phyloP scores from a whole-genome alignment of 208 protist species.

The Trypanosoma boissoni region DNA sequence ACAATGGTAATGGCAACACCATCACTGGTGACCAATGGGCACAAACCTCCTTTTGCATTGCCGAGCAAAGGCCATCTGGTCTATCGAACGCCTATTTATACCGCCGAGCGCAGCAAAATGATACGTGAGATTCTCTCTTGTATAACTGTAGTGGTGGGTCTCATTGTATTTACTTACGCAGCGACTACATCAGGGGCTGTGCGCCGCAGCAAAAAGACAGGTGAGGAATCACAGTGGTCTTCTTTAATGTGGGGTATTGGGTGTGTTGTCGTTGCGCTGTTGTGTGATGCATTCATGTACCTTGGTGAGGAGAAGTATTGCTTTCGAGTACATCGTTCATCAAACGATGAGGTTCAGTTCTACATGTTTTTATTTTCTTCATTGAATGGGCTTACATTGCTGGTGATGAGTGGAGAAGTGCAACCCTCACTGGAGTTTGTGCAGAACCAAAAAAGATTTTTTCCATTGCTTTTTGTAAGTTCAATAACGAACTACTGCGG shows the following conservation, averaged over 20 bases:
- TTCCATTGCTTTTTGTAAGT: slow-evolving; percentile 24
- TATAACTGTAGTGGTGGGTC: slow-evolving; percentile 30
- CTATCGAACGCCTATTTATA: background rate
- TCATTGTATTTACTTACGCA: slow-evolving; percentile 46
- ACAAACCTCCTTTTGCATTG: too few species aligned
- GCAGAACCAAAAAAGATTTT: background rate
- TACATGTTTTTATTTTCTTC: slow-evolving; percentile 20
- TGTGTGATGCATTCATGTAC: slow-evolving; percentile 49
- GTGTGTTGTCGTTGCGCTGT: slow-evolving; percentile 32
- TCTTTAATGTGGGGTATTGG: slow-evolving; percentile 28
- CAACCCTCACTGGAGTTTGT: slow-evolving; percentile 1
- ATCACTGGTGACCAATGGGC: too few species aligned
- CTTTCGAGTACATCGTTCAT: slow-evolving; percentile 26
- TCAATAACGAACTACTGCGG: slow-evolving; percentile 33
- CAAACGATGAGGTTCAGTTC: slow-evolving; percentile 26
- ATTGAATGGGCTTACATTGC: slow-evolving; percentile 13
- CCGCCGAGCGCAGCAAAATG: background rate
- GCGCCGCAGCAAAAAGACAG: background rate
- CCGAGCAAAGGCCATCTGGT: background rate
- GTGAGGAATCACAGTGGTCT: background rate
- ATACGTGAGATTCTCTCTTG: slow-evolving; percentile 35
- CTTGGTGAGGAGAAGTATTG: slow-evolving; percentile 52
- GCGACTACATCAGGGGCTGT: background rate
- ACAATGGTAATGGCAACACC: too few species aligned
- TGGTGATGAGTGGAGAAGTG: slow-evolving; percentile 7